Conservation (phyloP, 2,329 filamentous ascomycete species). For the Trichophyton schoenleinii region DNA sequence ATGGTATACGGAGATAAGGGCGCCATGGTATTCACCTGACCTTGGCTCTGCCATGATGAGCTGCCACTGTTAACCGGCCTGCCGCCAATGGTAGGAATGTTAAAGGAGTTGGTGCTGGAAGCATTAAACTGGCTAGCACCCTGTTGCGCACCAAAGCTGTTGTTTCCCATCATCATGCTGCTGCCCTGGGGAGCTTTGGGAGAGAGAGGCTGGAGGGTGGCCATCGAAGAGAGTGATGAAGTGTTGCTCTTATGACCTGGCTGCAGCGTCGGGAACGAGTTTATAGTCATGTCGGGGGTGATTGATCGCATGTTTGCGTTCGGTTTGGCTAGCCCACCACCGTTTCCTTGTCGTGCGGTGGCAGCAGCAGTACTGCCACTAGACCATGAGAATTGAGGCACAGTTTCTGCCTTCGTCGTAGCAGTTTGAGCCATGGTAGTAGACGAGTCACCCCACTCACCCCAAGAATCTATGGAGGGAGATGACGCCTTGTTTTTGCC, state of each 20-base stretch:
- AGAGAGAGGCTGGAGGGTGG: background rate
- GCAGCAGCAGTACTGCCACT: background rate
- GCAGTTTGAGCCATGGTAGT: conserved; percentile 14
- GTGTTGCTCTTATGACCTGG: conserved; percentile 21
- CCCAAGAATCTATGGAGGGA: conserved; percentile 24
- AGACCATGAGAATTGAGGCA: conserved; percentile 36
- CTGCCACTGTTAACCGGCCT: background rate
- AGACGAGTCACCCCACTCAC: conserved; percentile 21
- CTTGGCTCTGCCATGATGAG: background rate
- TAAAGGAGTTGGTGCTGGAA: conserved; percentile 27
- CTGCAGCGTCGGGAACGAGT: conserved; percentile 36
- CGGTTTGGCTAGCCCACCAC: conserved; percentile 10
- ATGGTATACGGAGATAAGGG: conserved; percentile 25
- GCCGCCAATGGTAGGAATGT: conserved; percentile 18
- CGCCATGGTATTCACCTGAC: background rate
- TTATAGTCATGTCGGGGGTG: conserved; percentile 40
- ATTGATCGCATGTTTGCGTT: conserved; percentile 33
- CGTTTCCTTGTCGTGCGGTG: background rate
- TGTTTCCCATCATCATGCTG: background rate
- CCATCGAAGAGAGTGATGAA: background rate
- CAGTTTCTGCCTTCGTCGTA: conserved; percentile 16
- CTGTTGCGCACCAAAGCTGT: background rate
- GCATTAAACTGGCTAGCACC: background rate
- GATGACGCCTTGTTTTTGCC: conserved; percentile 44
- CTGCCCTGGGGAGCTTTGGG: background rate